phyloP scores from a whole-genome alignment of 2,329 filamentous ascomycete species.

The Trichophyton mentagrophytes region DNA sequence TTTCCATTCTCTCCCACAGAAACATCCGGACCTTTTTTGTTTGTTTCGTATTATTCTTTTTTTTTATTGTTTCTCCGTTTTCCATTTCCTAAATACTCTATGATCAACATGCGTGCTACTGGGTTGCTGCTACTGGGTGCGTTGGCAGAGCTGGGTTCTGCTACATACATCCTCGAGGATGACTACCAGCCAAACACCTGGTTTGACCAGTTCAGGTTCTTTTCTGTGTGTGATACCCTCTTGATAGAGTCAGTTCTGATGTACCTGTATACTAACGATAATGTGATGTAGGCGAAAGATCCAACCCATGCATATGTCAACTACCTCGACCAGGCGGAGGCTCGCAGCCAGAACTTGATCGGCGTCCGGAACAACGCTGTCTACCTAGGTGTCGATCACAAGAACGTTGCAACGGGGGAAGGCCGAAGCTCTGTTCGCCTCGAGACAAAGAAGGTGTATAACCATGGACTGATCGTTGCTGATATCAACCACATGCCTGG shows the following conservation, averaged over 20 bases:
- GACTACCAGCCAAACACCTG: conserved; percentile 24
- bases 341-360: conserved; percentile 47
- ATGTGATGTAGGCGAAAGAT: conserved; percentile 36
- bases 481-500: conserved; percentile 63
- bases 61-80: background rate
- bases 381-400: conserved; percentile 58
- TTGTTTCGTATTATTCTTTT: background rate
- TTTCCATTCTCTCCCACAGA: background rate
- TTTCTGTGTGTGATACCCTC: conserved; percentile 26
- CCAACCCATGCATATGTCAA: conserved; percentile 64
- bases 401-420: conserved; percentile 39
- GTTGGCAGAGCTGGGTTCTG: conserved; percentile 27
- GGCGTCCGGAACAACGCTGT: conserved; percentile 43
- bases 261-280: background rate
- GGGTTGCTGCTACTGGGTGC: conserved; percentile 36
- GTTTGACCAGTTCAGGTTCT: conserved; percentile 43
- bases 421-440: conserved; percentile 62
- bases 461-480: conserved; percentile 55
- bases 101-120: conserved; percentile 17
- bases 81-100: background rate
- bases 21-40: background rate
- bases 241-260: background rate
- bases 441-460: conserved; percentile 51
- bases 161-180: conserved; percentile 12
- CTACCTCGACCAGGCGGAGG: conserved; percentile 50